A percentile compares a stretch with the other conserved stretches of the same genome.
Evolutionary conservation across 2,329 filamentous ascomycete species (phyloP).

Genomic region (Huntiella bhutanensis): DNA sequence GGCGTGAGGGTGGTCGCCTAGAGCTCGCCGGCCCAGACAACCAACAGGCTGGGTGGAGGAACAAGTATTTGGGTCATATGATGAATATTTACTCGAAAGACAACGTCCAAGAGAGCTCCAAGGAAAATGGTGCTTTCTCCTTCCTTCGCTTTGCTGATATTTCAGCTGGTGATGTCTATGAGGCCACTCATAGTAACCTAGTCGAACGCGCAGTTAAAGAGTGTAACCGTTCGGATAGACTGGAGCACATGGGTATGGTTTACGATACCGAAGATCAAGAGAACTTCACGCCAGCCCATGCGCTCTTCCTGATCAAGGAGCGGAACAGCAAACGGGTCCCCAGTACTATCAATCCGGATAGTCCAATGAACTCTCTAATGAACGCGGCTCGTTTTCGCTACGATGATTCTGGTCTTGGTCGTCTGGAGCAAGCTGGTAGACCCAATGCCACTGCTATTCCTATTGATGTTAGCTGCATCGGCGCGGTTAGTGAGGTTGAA

Average conservation of each 20-base stretch:
- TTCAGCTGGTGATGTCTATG: slow-evolving; percentile 53
- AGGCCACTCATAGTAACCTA: slow-evolving; percentile 47
- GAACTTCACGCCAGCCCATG: slow-evolving; percentile 51
- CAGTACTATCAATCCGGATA: slow-evolving; percentile 50
- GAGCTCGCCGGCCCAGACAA: slow-evolving; percentile 58
- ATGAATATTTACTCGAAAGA: slow-evolving; percentile 84
- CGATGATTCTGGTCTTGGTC: slow-evolving; percentile 49
- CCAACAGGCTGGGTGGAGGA: slow-evolving; percentile 55
- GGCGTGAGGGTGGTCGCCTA: slow-evolving; percentile 59
- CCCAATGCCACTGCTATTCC: slow-evolving; percentile 73
- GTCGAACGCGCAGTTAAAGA: slow-evolving; percentile 56
- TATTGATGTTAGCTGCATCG: slow-evolving; percentile 59
- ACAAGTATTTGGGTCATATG: slow-evolving; percentile 56
- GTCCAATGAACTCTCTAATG: slow-evolving; percentile 55
- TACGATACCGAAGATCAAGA: slow-evolving; percentile 52
- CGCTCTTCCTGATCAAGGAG: slow-evolving; percentile 63
- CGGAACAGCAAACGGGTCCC: slow-evolving; percentile 48
- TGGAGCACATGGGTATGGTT: slow-evolving; percentile 45
- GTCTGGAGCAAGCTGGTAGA: slow-evolving; percentile 64
- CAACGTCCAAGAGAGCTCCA: slow-evolving; percentile 47
- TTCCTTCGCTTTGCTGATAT: slow-evolving; percentile 76
- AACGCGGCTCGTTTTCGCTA: slow-evolving; percentile 55
- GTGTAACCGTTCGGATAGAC: slow-evolving; percentile 33
- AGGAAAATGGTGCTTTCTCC: slow-evolving; percentile 52
- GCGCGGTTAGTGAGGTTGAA: slow-evolving; percentile 45